Base-by-base conservation (phyloP, 2,329 filamentous ascomycete genomes). In the Elsinoe necatrix region DNA sequence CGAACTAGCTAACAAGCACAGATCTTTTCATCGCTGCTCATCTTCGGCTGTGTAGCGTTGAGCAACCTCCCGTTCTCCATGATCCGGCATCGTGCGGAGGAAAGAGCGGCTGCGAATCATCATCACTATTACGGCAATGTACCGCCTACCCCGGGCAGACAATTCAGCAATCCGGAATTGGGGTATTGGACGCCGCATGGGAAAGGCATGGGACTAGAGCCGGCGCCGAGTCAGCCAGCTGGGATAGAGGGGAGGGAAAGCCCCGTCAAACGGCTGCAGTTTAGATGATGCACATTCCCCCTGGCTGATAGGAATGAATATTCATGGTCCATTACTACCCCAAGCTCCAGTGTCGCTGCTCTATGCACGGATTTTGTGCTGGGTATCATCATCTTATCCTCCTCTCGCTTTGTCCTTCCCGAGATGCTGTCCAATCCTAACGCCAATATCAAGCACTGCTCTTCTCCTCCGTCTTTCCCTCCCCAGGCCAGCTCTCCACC, bases 21-120 rank as follows among this genome's bases (percentile, higher is more conserved):
- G 76, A 55, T 79, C 67, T 78, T 78, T 66, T 72, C 72, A 23
- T 68, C 71, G 37, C 60, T 76, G 51, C 57, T 78, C 54, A 69
- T 79, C 56, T 75, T 79, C 59, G 73, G 73, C 47, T 76, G 77
- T 62, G 76, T 83, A 54, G 75, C 77, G 42, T 72, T 80, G 58
- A 79, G 78, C 57, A 84, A 84, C 66, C 75, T 80, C 67, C 80
- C 80, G 1, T 83, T 84, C 66, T 75, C 76, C 58, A 74, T 79
- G 54, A 76, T 82, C 62, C 71, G 77, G 58, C 69, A 73, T 57
- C 74, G 75, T 61, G 65, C 66, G 1, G 59, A 59, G 34, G 63
- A 64, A 16, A 47, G 55, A 16, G 47, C 56, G 34, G 54, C 34
- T 25, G 48, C 48, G 6, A 57, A 56, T 29, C 65, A 63, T 25